Evolutionary conservation across 1,284 basidiomycete species (phyloP).

Genomic region (Cystobasidiaceae sp.): DNA sequence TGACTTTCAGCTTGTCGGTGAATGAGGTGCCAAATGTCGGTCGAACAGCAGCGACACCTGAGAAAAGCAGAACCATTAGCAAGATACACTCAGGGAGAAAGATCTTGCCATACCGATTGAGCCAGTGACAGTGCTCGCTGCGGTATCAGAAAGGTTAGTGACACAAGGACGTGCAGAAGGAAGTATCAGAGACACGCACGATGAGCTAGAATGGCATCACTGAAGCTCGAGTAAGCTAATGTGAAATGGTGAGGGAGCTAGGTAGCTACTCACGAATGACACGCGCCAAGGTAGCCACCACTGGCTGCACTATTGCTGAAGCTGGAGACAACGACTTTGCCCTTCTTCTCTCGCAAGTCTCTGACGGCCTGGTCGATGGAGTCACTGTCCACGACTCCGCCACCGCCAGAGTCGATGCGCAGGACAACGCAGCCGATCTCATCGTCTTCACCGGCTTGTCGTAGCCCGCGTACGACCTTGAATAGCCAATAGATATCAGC

Average conservation of each 20-base stretch:
- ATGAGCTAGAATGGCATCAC: constrained; percentile 37
- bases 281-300: constrained; percentile 47
- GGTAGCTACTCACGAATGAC: constrained; percentile 45
- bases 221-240: neutral
- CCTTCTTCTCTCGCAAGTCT: constrained; percentile 44
- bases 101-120: constrained; percentile 45
- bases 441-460: constrained; percentile 48
- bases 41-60: constrained; percentile 47
- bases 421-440: constrained; percentile 48
- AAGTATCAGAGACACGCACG: constrained; percentile 21
- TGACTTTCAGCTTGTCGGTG: constrained; percentile 48
- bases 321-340: constrained; percentile 49
- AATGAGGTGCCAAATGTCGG: constrained; percentile 48
- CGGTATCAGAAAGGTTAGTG: no score
- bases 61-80: neutral
- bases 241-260: no score
- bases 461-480: constrained; percentile 48
- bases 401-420: constrained; percentile 50
- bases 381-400: constrained; percentile 49
- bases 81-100: neutral
- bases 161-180: neutral
- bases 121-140: constrained; percentile 50
- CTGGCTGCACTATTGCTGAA: constrained; percentile 49
- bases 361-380: constrained; percentile 49
- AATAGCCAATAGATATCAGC: no score